A percentile compares a stretch with the other conserved stretches of the same genome.
These are phyloP conservation scores for Eragrostis tef DNA, from an alignment of 202 grass and related monocot species.

Conservation along the genomic window DNA sequence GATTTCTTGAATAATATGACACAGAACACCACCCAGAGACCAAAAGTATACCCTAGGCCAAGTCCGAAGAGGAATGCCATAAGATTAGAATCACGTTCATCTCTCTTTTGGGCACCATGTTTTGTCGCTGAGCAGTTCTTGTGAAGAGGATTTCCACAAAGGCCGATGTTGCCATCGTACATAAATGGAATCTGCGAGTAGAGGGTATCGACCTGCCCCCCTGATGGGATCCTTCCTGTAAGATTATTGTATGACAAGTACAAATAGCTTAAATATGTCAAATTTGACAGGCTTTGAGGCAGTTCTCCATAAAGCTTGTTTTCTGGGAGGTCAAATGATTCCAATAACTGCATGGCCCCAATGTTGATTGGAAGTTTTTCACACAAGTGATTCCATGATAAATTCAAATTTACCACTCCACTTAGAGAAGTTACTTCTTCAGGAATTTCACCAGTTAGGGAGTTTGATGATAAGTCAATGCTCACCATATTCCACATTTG, in stretches of 20 bases:
- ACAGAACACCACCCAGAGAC: conserved; percentile 39
- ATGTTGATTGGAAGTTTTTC: conserved; percentile 17
- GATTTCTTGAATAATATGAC: conserved; percentile 37
- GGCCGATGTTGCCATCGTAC: conserved; percentile 28
- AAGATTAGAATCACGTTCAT: neutral
- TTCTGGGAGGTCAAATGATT: conserved; percentile 51
- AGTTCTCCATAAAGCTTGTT: conserved; percentile 41
- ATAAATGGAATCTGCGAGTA: neutral
- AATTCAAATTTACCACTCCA: conserved; percentile 9
- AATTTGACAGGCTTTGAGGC: conserved; percentile 7
- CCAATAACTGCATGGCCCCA: conserved; percentile 1
- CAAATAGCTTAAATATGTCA: conserved; percentile 39
- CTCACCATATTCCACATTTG: neutral
- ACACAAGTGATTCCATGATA: conserved; percentile 36
- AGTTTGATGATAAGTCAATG: conserved; percentile 48
- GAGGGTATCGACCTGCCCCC: conserved; percentile 42
- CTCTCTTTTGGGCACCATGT: neutral
- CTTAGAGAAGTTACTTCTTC: conserved; percentile 25
- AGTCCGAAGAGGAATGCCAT: conserved; percentile 28
- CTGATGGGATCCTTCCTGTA: conserved; percentile 40
- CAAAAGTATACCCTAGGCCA: conserved; percentile 19
- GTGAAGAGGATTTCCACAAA: conserved; percentile 25
- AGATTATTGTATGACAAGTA: conserved; percentile 49
- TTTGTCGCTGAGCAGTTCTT: conserved; percentile 7
- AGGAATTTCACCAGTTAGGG: conserved; percentile 25